Conservation (phyloP, 768 basidiomycete species). For the Lactarius psammicola region DNA sequence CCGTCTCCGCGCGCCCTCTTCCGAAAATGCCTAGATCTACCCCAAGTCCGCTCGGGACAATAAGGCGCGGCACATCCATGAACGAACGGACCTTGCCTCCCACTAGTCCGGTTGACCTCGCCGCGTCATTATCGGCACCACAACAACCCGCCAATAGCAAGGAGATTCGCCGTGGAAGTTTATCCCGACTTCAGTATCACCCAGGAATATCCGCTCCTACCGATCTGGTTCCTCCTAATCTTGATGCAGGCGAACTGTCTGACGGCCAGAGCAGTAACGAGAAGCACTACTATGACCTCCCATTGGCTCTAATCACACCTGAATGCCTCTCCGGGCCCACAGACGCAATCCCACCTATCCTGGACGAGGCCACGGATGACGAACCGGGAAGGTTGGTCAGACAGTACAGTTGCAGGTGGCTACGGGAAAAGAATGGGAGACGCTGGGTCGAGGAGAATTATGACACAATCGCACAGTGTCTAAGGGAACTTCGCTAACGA, state of each 20-base stretch:
- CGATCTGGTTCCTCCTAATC: constrained; percentile 31
- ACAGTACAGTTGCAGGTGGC: constrained; percentile 40
- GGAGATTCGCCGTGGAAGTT: constrained; percentile 12
- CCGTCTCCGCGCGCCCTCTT: constrained; percentile 17
- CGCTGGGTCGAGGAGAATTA: constrained; percentile 41
- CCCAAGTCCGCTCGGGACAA: background rate
- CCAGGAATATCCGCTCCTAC: constrained; percentile 36
- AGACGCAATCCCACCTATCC: background rate
- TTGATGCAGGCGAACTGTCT: constrained; percentile 16
- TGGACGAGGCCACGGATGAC: background rate
- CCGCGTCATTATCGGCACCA: background rate
- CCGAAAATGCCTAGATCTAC: constrained; percentile 15
- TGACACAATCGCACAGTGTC: constrained; percentile 36
- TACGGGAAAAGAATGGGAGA: constrained; percentile 40
- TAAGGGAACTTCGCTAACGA: constrained; percentile 33
- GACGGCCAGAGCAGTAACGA: constrained; percentile 3
- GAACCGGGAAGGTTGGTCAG: constrained; percentile 13
- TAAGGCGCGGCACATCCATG: too few relatives aligned
- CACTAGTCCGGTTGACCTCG: constrained; percentile 1
- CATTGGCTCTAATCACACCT: background rate
- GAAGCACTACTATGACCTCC: background rate
- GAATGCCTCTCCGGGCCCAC: background rate
- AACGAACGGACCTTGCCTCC: background rate
- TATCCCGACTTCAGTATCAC: constrained; percentile 37
- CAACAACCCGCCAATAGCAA: constrained; percentile 7